phyloP scores from a whole-genome alignment of 2,329 filamentous ascomycete genomes.

The Sarocladium brachiariae region DNA sequence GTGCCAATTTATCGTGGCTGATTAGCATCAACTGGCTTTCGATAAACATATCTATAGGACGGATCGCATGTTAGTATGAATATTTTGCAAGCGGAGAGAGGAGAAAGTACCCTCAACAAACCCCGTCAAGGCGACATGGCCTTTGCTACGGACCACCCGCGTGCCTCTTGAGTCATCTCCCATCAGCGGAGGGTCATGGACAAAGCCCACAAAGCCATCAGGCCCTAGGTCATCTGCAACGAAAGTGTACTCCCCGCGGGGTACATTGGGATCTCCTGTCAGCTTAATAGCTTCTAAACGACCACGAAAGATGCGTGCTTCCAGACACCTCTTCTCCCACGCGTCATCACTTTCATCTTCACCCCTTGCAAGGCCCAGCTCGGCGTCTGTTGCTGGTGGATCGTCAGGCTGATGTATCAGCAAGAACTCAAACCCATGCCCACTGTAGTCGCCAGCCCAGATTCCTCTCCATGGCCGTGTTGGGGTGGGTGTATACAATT shows the following conservation, averaged over 20 bases:
- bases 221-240: conserved; percentile 70
- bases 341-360: conserved; percentile 37
- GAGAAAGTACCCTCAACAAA: conserved; percentile 61
- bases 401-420: conserved; percentile 67
- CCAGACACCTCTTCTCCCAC: conserved; percentile 37
- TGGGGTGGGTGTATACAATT: conserved; percentile 71
- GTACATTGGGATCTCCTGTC: conserved; percentile 86
- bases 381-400: conserved; percentile 29
- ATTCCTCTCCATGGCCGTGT: conserved; percentile 83
- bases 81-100: neutral
- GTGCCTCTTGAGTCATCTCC: conserved; percentile 41
- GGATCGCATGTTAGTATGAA: neutral
- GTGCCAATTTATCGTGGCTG: conserved; percentile 68
- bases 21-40: conserved; percentile 71
- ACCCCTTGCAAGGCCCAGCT: conserved; percentile 31
- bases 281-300: conserved; percentile 80
- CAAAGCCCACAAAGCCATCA: conserved; percentile 55
- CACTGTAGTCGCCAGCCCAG: conserved; percentile 85
- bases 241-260: conserved; percentile 78
- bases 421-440: conserved; percentile 84
- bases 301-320: conserved; percentile 52
- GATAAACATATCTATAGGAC: conserved; percentile 61
- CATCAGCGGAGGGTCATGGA: conserved; percentile 58
- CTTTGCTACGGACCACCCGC: conserved; percentile 64
- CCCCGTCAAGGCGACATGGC: conserved; percentile 69